Evolutionary conservation across 192 early-diverging fungal species (phyloP).

Genomic region (Geranomyces variabilis): DNA sequence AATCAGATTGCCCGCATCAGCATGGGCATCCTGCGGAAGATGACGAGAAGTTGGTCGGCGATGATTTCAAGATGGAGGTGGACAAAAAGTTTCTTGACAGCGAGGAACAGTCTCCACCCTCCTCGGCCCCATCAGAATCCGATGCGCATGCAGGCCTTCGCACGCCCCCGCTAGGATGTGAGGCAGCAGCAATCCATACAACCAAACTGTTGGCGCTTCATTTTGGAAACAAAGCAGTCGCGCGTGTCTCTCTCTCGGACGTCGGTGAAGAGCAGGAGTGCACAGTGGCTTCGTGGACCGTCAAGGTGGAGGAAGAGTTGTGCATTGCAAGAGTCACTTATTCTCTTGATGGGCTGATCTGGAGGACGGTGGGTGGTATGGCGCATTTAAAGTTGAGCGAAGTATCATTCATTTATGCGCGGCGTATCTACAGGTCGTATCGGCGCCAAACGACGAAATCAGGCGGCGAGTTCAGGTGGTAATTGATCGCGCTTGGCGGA

Average conservation of each 20-base stretch:
- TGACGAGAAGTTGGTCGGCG: background rate
- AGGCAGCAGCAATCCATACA: background rate
- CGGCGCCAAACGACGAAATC: slow-evolving; percentile 10
- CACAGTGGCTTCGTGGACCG: background rate
- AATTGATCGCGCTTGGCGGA: slow-evolving; percentile 17
- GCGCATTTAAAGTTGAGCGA: background rate
- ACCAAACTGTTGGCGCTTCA: background rate
- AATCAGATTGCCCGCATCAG: background rate
- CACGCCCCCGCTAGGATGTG: background rate
- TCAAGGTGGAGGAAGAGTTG: background rate
- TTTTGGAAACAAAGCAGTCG: slow-evolving; percentile 1
- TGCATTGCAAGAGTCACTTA: background rate
- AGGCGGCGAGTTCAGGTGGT: slow-evolving; percentile 9
- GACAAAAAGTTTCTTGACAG: background rate
- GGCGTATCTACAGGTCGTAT: background rate
- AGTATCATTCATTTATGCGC: background rate
- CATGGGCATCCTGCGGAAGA: background rate
- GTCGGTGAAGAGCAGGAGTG: background rate
- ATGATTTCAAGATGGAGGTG: background rate
- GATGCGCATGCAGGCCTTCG: background rate
- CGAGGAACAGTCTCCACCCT: background rate
- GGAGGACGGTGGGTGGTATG: background rate
- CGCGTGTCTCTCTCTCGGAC: background rate
- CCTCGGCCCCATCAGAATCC: background rate
- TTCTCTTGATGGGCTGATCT: background rate